Evolutionary conservation across 345 rosid species (phyloP).

Genomic region (Salix brachista): DNA sequence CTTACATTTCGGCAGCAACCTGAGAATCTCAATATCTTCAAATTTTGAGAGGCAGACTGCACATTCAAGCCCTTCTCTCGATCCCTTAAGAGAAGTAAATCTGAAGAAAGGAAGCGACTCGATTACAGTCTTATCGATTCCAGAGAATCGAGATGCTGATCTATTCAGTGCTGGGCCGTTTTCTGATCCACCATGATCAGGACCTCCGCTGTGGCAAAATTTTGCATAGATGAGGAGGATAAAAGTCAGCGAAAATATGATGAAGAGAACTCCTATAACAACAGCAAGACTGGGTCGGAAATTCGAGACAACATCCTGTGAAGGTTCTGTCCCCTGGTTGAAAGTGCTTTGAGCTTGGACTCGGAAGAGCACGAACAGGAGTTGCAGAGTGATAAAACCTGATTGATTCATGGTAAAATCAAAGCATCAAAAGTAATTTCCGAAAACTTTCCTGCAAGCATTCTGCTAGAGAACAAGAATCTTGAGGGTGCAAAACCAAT

Average conservation of each 20-base stretch:
- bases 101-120: slow-evolving; percentile 86
- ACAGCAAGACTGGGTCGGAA: slow-evolving; percentile 85
- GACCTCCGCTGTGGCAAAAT: slow-evolving; percentile 48
- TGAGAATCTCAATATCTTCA: slow-evolving; percentile 67
- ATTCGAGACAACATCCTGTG: slow-evolving; percentile 35
- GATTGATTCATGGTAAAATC: slow-evolving; percentile 30
- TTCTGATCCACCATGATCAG: neutral
- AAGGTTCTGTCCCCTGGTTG: neutral
- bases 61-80: slow-evolving; percentile 78
- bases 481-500: neutral
- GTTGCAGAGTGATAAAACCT: neutral
- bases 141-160: slow-evolving; percentile 58
- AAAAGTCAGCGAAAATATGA: slow-evolving; percentile 65
- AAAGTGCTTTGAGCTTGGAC: slow-evolving; percentile 28
- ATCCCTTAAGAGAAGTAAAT: slow-evolving; percentile 73
- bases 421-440: neutral
- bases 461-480: neutral
- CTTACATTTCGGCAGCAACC: slow-evolving; percentile 73
- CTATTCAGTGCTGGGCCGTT: slow-evolving; percentile 20
- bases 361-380: slow-evolving; percentile 5
- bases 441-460: slow-evolving; percentile 6
- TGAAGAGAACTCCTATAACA: slow-evolving; percentile 62
- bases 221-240: slow-evolving; percentile 63
- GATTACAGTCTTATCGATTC: slow-evolving; percentile 66
- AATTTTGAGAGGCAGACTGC: slow-evolving; percentile 79